Percentiles rank a stretch among this genome's conserved stretches.
Evolutionary conservation across 345 rosid species (phyloP).

Genomic region (Gossypium ekmanianum): DNA sequence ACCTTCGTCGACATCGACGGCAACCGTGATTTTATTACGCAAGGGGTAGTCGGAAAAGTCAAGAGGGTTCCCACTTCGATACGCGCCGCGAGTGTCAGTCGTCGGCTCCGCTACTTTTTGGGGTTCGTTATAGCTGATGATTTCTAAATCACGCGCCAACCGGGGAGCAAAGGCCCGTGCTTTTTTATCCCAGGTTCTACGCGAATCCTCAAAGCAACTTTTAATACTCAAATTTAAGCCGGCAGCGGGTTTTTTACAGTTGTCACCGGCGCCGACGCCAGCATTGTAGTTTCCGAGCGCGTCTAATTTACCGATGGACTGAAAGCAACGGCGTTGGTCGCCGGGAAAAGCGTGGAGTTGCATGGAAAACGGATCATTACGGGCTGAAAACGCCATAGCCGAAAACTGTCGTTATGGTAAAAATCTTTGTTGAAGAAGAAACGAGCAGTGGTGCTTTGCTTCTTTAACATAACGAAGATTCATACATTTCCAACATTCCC

Average conservation of each 20-base stretch:
- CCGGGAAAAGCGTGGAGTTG: constrained; percentile 31
- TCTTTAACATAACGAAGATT: constrained; percentile 47
- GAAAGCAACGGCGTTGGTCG: constrained; percentile 2
- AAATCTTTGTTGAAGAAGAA: constrained; percentile 25
- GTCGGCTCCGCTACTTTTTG: constrained; percentile 28
- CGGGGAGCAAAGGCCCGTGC: constrained; percentile 45
- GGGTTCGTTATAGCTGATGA: constrained; percentile 28
- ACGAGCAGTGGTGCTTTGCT: constrained; percentile 22
- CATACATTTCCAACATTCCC: constrained; percentile 30
- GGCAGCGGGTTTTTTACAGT: constrained; percentile 2
- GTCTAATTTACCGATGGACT: constrained; percentile 12
- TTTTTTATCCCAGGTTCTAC: constrained; percentile 28
- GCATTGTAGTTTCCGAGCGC: constrained; percentile 16
- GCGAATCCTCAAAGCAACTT: constrained; percentile 46
- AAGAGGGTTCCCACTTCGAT: constrained; percentile 34
- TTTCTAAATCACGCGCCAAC: constrained; percentile 39
- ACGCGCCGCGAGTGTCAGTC: constrained; percentile 37
- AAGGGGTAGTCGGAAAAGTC: constrained; percentile 32
- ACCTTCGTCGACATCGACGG: constrained; percentile 98
- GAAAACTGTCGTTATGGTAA: constrained; percentile 6
- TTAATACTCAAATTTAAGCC: constrained; percentile 33
- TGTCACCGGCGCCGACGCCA: constrained; percentile 20
- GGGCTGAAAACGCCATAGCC: constrained; percentile 27
- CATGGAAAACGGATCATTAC: constrained; percentile 18
- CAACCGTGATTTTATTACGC: constrained; percentile 61